Conservation (phyloP, 441 rosid species). For the Populus hybrid region DNA sequence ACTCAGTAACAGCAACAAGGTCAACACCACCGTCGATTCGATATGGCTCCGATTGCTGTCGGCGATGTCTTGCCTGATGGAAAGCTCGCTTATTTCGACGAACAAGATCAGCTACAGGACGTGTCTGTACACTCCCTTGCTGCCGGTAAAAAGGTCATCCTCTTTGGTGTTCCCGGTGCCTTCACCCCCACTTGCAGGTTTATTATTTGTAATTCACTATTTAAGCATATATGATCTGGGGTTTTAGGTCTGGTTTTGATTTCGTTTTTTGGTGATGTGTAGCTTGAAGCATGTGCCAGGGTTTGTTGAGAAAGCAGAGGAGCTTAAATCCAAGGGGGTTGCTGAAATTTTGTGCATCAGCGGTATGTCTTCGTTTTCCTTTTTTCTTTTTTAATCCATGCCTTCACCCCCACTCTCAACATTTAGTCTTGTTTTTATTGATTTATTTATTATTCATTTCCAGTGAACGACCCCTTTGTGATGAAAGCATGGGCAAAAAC, state of each 20-base stretch:
- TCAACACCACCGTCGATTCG: background rate
- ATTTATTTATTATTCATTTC: constrained; percentile 6
- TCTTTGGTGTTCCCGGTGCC: constrained; percentile 96
- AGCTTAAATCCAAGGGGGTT: constrained; percentile 77
- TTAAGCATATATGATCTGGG: background rate
- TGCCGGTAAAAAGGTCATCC: constrained; percentile 70
- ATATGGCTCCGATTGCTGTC: constrained; percentile 82
- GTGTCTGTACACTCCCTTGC: constrained; percentile 77
- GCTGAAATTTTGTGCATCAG: constrained; percentile 73
- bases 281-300: constrained; percentile 95
- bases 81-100: constrained; percentile 73
- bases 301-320: constrained; percentile 80
- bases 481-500: constrained; percentile 98
- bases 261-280: constrained; percentile 4
- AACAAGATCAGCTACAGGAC: constrained; percentile 68
- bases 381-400: background rate
- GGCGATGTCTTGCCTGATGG: constrained; percentile 78
- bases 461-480: constrained; percentile 92
- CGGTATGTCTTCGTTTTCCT: constrained; percentile 35
- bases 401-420: too few relatives aligned
- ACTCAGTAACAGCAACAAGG: background rate
- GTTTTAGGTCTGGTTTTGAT: background rate
- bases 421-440: too few relatives aligned
- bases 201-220: too few relatives aligned
- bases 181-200: constrained; percentile 98